Evolutionary conservation across 768 basidiomycete genomes (phyloP), one percentile per base, ranked within the genome.

Genomic region (Suillus cothurnatus): DNA sequence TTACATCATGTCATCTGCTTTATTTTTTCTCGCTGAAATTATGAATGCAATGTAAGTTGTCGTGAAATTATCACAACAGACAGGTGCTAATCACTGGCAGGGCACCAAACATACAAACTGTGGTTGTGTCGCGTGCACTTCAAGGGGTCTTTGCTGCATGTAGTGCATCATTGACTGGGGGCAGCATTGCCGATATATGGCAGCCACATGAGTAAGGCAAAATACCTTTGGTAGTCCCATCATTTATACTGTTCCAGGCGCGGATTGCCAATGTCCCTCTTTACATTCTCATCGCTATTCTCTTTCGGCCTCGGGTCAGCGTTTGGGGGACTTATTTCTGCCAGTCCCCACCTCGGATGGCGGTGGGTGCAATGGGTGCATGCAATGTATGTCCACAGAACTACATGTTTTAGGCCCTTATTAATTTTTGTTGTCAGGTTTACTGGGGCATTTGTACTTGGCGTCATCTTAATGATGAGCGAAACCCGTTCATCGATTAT

Each of bases 351-450:
- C 36, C 76, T 93, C 6, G 81, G 81, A 66, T 94, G 92, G 91
- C 79, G 91, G 45, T 93, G 92, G 91, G 90, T 94, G 23, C 86
- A 91, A 70, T 94, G 91, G 91, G 81, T 93, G 15, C 86, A 88
- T 65, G 76, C 86, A 71, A 89, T 89, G 88, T 86, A 58, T 62
- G 71, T 36, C 39, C 49, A 55, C n/a, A 64, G 50, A 61, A 61
- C 61, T 62, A 61, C 26, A 34, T 43, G 38, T 15, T 9, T 19
- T 59, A 45, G 21, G 8, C 32, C n/a, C 23, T 12, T 31, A 26
- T 52, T 39, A 5, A 36, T 45, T 56, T 55, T 61, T 62, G 56
- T 59, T 49, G 53, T 70, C 60, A 90, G 91, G 65, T 71, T 86
- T 39, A 83, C 82, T n/a, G 85, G 80, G 1, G 68, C 78, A 1